Conservation (phyloP, 2,329 filamentous ascomycete genomes). For the Elsinoe perseae region DNA sequence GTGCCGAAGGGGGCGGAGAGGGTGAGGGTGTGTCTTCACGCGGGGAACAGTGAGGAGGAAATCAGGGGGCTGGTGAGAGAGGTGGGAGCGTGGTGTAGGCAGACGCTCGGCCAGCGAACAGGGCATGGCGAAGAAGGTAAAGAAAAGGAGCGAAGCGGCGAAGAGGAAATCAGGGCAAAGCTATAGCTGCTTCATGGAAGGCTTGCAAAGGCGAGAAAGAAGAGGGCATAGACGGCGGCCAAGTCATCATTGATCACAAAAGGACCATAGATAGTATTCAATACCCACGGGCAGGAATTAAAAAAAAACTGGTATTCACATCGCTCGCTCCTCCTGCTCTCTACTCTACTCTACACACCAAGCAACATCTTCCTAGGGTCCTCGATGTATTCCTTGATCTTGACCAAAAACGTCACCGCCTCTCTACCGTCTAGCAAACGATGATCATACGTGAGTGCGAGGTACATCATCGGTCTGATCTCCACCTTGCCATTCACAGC, state of each 20-base stretch:
- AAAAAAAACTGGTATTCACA: constrained; percentile 11
- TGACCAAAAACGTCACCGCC: constrained; percentile 91
- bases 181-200: background rate
- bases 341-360: constrained; percentile 25
- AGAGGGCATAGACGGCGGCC: background rate
- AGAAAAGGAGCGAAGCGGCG: background rate
- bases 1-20: constrained; percentile 57
- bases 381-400: constrained; percentile 96
- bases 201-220: background rate
- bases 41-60: constrained; percentile 53
- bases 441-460: constrained; percentile 96
- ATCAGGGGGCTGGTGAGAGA: constrained; percentile 46
- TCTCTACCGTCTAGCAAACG: constrained; percentile 90
- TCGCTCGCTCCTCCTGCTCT: background rate
- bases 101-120: background rate
- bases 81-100: constrained; percentile 44
- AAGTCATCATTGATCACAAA: background rate
- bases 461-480: constrained; percentile 98
- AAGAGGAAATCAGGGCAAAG: constrained; percentile 2
- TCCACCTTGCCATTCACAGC: constrained; percentile 90
- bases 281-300: background rate
- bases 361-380: constrained; percentile 89
- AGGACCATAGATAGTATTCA: background rate
- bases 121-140: background rate
- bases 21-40: constrained; percentile 60